Evolutionary conservation across 306 rosid genomes (phyloP), one percentile per base, ranked within the genome.

Genomic region (Hippophae gyantsensis): DNA sequence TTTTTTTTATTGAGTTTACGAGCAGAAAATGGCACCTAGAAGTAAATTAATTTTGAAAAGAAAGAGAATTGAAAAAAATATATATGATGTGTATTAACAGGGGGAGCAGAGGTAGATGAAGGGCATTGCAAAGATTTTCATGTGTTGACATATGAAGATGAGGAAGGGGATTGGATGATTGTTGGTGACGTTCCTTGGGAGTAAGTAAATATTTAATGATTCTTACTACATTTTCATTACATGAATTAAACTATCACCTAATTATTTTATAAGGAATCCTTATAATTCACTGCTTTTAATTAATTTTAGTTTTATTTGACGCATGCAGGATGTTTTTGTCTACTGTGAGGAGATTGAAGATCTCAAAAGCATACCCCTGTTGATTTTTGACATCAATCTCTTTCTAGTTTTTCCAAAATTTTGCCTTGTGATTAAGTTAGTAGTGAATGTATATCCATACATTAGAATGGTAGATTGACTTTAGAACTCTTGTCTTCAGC

Each of bases 161-260:
- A 87, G 69, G 95, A 87, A 66, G 95, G 95, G 23, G 95, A 87
- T 69, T 78, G 81, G 79, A 67, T 84, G 57, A 77, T 84, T 84
- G 90, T 84, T 25, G 87, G 95, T 1, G 95, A 86, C 65, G 82
- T 86, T 13, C 95, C 95, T 38, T 86, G 90, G 90, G 86, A 84
- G 95, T 81, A 64, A 77, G 95, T 43, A 18, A 18, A 18, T 18
- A 18, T n/a, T n/a, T n/a, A n/a, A 27, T 27, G 4, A 27, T 27
- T 27, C 38, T 27, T 27, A 1, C 1, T 27, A 27, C 4, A 3
- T 27, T 27, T 27, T 27, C 4, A 27, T 3, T 27, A 0, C 18
- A 3, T 27, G 38, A 27, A 27, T 0, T 18, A 18, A 18, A 18
- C 18, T 18, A 18, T 18, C 23, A 18, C 1, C 38, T 2, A 32